Base-by-base conservation (phyloP, 1,284 basidiomycete genomes). In the Microbotryum silenes-acaulis region DNA sequence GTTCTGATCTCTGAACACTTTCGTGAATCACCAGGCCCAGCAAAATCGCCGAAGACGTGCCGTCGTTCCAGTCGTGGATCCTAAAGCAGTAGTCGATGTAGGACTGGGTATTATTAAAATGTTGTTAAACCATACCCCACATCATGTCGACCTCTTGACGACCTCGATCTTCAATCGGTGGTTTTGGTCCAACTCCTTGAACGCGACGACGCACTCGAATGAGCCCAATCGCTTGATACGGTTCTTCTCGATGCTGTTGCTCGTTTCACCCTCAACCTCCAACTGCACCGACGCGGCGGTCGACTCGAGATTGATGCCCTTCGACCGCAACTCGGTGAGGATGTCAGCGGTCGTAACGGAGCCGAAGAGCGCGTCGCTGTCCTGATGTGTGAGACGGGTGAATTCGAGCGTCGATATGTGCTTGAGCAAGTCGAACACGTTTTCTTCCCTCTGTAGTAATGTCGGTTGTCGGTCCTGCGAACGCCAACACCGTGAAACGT, bases 11-110 rank as follows among this genome's bases (percentile, higher is more conserved):
- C 27, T 50, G 23, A 50, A 12, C 21, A 31, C 14, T 29, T 20
- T 46, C 5, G 20, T 12, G 44, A 33, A 46, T 37, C 57, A 31
- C 31, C 31, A 66, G 63, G 65, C 62, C 65, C 1, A 33, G 27
- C 42, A 66, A 66, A 50, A 60, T 67, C 25, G 55, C 57, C 7
- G 63, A 65, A 48, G 66, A 67, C 49, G 63, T 67, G 14, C 63
- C 66, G 5, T 56, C 56, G 10, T 67, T 67, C 58, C 29, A 65
- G 23, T 16, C 45, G n/a, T 67, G 66, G 66, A 25, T 65, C 37
- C 16, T 18, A 18, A 18, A 42, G 37, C 37, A 42, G 16, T 42
- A 42, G 16, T 42, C 4, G 37, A 18, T 42, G 37, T 4, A 42
- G 37, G 37, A 18, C 31, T 42, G 14, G 12, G 37, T 42, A 42